Conservation (phyloP, 495 filamentous ascomycete species). For the Copromyces sp. region DNA sequence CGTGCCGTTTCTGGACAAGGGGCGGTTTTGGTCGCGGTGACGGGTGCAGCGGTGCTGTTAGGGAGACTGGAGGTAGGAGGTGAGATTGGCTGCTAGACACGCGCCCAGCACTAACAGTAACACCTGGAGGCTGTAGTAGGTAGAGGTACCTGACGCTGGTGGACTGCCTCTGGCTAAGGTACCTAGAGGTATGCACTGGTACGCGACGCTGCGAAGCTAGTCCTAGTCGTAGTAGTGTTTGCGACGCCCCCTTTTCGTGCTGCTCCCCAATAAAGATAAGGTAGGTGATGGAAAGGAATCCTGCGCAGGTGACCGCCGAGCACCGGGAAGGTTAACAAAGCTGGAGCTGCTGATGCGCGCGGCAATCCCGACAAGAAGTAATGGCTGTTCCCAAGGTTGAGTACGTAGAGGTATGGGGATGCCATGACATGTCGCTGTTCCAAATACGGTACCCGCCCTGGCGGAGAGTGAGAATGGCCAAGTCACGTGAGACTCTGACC, state of each 20-base stretch:
- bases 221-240: neutral
- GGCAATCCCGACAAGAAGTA: neutral
- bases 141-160: neutral
- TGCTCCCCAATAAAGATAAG: neutral
- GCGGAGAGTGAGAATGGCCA: neutral
- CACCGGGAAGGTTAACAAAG: neutral
- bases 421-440: neutral
- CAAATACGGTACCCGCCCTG: neutral
- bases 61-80: neutral
- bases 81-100: neutral
- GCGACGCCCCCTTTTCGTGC: neutral
- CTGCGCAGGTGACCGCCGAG: neutral
- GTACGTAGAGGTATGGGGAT: neutral
- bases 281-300: neutral
- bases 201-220: neutral
- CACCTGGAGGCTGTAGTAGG: neutral
- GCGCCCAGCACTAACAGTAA: neutral
- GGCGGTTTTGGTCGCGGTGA: conserved; percentile 12
- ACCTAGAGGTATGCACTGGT: neutral
- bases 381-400: neutral
- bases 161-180: neutral
- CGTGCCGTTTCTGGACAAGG: conserved; percentile 25
- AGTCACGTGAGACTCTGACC: neutral
- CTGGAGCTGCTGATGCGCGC: neutral
- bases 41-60: neutral